Base-by-base conservation (phyloP, 768 basidiomycete genomes). In the Psilocybe subaeruginosa region DNA sequence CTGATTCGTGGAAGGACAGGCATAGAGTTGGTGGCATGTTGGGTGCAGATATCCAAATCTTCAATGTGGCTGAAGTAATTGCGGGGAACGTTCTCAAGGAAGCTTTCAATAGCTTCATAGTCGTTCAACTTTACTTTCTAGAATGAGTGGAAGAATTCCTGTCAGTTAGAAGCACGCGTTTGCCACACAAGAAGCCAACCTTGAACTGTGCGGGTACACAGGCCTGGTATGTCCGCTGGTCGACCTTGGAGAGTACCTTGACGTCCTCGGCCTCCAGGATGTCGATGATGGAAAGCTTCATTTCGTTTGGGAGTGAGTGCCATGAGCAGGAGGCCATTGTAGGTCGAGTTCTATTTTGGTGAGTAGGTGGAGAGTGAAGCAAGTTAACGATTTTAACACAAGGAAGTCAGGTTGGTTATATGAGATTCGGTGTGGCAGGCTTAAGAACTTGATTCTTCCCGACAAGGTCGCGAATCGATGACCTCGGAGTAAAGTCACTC, bases 221-320 rank as follows among this genome's bases (percentile, higher is more conserved):
- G 12, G 83, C 77, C 7, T 74, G 67, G 68, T 89, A 88, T 23
- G 83, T 81, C 33, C 77, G 66, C 30, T 77, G 73, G 72, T 83
- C 79, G 2, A 85, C 82, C 14, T 70, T 66, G 16, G 89, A 77
- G 62, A 90, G 77, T 0, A 80, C 69, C 23, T 77, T 73, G 35
- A 84, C 72, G 59, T 84, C 83, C 62, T 68, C 59, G 19, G 70
- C 64, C 49, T 78, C 78, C 63, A 90, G 81, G 60, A 73, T 69
- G 47, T 78, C 81, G 49, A 88, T 73, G 70, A 92, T 66, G 29
- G 82, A 75, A 66, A 88, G 78, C 73, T 85, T 85, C 72, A 92
- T 85, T 64, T 92, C 90, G 0, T 77, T 76, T 48, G 90, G 90
- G 64, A 92, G 86, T 23, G 71, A 53, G 62, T 78, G 68, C 90